Conservation (phyloP, 2,329 filamentous ascomycete species). For the Fusarium camptoceras region DNA sequence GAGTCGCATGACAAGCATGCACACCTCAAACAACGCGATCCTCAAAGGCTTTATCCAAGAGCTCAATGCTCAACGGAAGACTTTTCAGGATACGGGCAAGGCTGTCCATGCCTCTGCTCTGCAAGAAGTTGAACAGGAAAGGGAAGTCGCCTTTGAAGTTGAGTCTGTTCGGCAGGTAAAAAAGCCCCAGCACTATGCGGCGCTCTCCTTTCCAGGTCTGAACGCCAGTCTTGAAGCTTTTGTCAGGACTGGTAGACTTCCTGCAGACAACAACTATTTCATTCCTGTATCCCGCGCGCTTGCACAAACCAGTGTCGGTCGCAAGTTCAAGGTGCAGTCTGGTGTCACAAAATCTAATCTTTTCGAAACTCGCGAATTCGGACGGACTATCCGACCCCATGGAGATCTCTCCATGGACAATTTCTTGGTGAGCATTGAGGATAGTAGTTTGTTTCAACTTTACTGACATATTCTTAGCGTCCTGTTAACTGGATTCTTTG, state of each 20-base stretch:
- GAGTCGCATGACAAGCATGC: constrained; percentile 12
- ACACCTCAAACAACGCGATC: constrained; percentile 23
- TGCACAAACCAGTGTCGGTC: constrained; percentile 50
- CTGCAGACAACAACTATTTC: constrained; percentile 49
- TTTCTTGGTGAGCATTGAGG: constrained; percentile 34
- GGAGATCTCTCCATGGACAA: constrained; percentile 40
- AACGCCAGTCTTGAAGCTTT: constrained; percentile 62
- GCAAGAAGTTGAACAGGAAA: constrained; percentile 69
- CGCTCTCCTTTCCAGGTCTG: constrained; percentile 59
- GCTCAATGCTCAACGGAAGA: constrained; percentile 37
- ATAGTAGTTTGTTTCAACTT: neutral
- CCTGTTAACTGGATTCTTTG: constrained; percentile 72
- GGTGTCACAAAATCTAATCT: constrained; percentile 37
- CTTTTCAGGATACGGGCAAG: constrained; percentile 43
- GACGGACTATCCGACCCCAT: constrained; percentile 38
- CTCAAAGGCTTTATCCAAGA: constrained; percentile 38
- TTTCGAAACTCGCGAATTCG: constrained; percentile 50
- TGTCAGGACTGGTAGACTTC: constrained; percentile 58
- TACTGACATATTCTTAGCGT: constrained; percentile 47
- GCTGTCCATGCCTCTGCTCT: constrained; percentile 62
- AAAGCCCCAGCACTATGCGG: constrained; percentile 56
- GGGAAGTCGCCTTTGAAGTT: constrained; percentile 68
- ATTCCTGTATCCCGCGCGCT: constrained; percentile 53
- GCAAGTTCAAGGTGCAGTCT: constrained; percentile 49
- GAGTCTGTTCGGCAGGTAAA: constrained; percentile 68